Evolutionary conservation across 2,329 filamentous ascomycete species (phyloP).

Genomic region (Pseudophaeomoniella oleicola): DNA sequence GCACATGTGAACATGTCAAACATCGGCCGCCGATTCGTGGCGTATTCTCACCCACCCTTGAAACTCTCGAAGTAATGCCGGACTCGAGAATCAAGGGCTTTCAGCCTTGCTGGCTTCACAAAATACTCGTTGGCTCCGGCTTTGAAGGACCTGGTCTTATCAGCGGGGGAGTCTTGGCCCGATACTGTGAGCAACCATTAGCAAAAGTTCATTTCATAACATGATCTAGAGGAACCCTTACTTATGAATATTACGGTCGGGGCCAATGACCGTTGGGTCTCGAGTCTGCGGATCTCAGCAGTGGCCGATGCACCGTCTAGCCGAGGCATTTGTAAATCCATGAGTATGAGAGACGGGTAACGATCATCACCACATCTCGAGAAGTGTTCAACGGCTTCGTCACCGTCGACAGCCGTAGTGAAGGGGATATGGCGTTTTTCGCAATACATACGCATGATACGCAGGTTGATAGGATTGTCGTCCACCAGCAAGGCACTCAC

Average conservation of each 20-base stretch:
- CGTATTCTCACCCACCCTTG: no score
- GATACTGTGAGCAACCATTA: constrained; percentile 1
- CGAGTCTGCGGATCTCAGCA: constrained; percentile 3
- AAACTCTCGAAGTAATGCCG: not conserved
- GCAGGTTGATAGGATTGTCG: constrained; percentile 12
- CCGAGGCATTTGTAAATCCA: constrained; percentile 6
- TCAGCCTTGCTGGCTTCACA: constrained; percentile 4
- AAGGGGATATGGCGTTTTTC: constrained; percentile 8
- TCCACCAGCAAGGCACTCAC: constrained; percentile 6
- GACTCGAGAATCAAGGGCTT: constrained; percentile 1
- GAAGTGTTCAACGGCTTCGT: constrained; percentile 3
- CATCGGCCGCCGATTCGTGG: no score
- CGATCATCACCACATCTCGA: not conserved
- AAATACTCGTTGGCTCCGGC: constrained; percentile 5
- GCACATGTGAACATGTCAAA: no score
- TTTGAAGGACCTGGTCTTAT: constrained; percentile 1
- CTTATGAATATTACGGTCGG: constrained; percentile 4
- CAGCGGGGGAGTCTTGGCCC: constrained; percentile 5
- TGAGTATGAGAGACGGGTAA: constrained; percentile 3
- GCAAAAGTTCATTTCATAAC: not conserved
- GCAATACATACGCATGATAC: constrained; percentile 12
- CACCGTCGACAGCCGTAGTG: constrained; percentile 2
- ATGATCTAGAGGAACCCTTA: not conserved
- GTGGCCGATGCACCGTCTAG: constrained; percentile 3
- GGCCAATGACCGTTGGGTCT: not conserved